Percentiles rank a stretch among this genome's conserved stretches.
Evolutionary conservation across 495 filamentous ascomycete genomes (phyloP).

Genomic region (Penicillium herquei): DNA sequence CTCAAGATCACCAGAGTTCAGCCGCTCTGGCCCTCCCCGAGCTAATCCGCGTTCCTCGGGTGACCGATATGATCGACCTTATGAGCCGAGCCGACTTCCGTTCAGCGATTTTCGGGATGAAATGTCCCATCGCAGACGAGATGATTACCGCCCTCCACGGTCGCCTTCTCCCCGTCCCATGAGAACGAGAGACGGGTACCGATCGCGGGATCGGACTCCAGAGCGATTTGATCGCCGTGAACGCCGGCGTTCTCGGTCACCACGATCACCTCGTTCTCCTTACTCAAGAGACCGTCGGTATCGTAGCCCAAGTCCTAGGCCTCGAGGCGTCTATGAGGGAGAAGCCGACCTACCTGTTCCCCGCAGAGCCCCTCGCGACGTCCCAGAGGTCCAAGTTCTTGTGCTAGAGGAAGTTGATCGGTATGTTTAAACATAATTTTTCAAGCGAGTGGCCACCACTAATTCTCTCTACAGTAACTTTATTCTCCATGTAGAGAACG

Average conservation of each 20-base stretch:
- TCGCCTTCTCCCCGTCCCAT: conserved; percentile 62
- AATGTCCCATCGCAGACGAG: conserved; percentile 48
- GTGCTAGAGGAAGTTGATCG: conserved; percentile 75
- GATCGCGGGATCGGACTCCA: conserved; percentile 53
- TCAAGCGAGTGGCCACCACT: conserved; percentile 2
- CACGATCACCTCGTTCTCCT: conserved; percentile 52
- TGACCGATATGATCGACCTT: conserved; percentile 46
- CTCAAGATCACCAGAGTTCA: conserved; percentile 71
- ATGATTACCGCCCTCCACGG: conserved; percentile 63
- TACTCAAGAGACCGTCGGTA: conserved; percentile 58
- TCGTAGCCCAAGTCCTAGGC: conserved; percentile 65
- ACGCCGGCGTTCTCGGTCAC: conserved; percentile 70
- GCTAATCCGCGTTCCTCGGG: conserved; percentile 29
- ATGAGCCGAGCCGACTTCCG: conserved; percentile 36
- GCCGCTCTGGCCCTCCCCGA: conserved; percentile 45
- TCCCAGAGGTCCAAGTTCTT: conserved; percentile 90
- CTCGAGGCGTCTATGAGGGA: conserved; percentile 48
- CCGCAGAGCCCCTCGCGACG: conserved; percentile 66
- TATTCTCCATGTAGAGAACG: conserved; percentile 73
- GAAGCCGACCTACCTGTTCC: conserved; percentile 70
- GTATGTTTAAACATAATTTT: conserved; percentile 35
- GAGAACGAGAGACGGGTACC: conserved; percentile 67
- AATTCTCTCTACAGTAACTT: conserved; percentile 57
- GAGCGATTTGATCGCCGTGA: conserved; percentile 59
- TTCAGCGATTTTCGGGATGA: conserved; percentile 53